Evolutionary conservation across 2,329 filamentous ascomycete species (phyloP), one percentile per base, ranked within the genome.

Genomic region (Acarospora socialis): DNA sequence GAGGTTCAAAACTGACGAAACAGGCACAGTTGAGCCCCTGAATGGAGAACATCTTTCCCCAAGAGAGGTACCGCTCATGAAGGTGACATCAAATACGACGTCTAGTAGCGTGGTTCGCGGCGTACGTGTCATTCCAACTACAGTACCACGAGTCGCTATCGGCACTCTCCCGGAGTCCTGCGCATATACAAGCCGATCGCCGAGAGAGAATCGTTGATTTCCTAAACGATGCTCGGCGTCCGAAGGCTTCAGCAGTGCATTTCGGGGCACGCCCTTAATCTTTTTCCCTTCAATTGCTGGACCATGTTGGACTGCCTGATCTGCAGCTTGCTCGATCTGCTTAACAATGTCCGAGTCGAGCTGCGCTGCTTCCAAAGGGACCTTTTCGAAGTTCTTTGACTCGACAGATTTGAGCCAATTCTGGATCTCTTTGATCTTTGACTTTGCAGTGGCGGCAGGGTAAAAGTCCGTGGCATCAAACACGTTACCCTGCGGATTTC

Each of bases 301-400:
- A 9, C 64, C 66, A 15, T 62, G 60, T 24, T 63, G 57, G 38
- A 66, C 60, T 17, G 71, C 56, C 32, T 66, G 55, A 45, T 94
- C 82, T 2, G 83, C 81, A 24, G 77, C 75, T 34, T 66, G 57
- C 45, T 93, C 84, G 35, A 98, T 78, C 32, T 72, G 59, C 61
- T 76, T 77, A 40, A 95, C 90, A 9, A 84, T 72, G 37, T 84
- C 79, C 0, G 84, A 93, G 54, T 98, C 90, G 4, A 98, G 74
- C 53, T 98, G 92, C 52, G 94, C 82, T 1, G 90, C 90, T 47
- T 98, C 90, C 9, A 98, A 69, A 14, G 90, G 87, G n/a, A 98
- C 90, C 42, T 77, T 77, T 55, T 95, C 87, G 44, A 98, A 92
- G 43, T 77, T 81, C 66, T 83, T 92, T 1, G 81, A 81, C 53